Percentiles rank a stretch among this genome's conserved stretches.
phyloP scores from a whole-genome alignment of 805 yeast genomes.

The Hanseniaspora hatyaiensis region DNA sequence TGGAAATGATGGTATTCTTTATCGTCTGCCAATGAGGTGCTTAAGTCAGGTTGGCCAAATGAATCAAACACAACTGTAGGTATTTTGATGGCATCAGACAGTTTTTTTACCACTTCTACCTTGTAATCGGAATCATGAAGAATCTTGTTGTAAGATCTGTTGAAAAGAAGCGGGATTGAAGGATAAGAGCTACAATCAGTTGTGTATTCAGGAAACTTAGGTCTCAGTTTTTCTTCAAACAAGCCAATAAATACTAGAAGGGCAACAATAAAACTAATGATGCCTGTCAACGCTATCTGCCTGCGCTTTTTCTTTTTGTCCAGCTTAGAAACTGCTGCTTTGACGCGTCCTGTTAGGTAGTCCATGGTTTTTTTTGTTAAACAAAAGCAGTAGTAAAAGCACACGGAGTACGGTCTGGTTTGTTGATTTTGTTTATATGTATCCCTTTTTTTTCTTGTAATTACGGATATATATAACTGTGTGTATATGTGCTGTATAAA shows the following conservation, averaged over 20 bases:
- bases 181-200: constrained; percentile 16
- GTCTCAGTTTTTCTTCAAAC: not conserved
- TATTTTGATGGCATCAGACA: constrained; percentile 49
- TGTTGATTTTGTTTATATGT: not conserved
- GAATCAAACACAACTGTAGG: constrained; percentile 57
- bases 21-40: constrained; percentile 1
- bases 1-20: constrained; percentile 31
- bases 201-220: constrained; percentile 8
- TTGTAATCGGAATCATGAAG: constrained; percentile 31
- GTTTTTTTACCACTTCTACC: constrained; percentile 32
- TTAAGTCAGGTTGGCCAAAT: constrained; percentile 26
- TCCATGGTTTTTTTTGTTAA: constrained; percentile 24
- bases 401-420: no score
- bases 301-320: constrained; percentile 8
- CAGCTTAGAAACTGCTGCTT: not conserved
- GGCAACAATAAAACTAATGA: not conserved
- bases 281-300: not conserved
- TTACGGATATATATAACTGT: no score
- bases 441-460: not conserved
- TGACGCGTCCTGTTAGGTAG: not conserved
- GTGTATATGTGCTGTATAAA: no score
- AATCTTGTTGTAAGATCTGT: constrained; percentile 23
- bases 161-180: constrained; percentile 21
- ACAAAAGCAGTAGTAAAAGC: no score
- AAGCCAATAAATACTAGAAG: not conserved